A percentile compares a stretch with the other conserved stretches of the same genome.
Conservation (phyloP, 768 basidiomycete genomes). For the Brasilioporus rufonigricans region DNA sequence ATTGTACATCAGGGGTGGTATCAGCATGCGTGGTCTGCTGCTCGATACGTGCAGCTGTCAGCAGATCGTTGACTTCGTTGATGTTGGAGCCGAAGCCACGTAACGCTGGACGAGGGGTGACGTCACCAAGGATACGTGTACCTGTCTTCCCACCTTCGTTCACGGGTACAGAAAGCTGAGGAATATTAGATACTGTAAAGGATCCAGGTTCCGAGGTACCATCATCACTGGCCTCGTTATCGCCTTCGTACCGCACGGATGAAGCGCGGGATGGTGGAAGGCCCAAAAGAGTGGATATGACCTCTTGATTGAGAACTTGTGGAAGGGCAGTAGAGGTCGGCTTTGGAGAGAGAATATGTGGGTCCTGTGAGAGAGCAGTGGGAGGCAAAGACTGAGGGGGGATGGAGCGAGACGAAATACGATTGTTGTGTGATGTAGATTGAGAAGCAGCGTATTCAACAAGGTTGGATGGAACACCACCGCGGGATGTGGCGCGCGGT, state of each 20-base stretch:
- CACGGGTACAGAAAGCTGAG: slow-evolving; percentile 29
- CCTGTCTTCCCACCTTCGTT: slow-evolving; percentile 17
- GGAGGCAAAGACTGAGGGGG: slow-evolving; percentile 13
- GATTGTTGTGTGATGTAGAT: slow-evolving; percentile 4
- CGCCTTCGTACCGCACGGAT: slow-evolving; percentile 52
- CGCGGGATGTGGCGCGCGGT: slow-evolving; percentile 18
- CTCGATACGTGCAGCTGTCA: slow-evolving; percentile 24
- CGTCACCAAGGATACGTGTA: slow-evolving; percentile 41
- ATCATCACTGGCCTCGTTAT: slow-evolving; percentile 46
- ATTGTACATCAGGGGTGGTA: slow-evolving; percentile 4
- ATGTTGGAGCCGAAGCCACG: slow-evolving; percentile 36
- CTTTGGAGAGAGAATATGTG: slow-evolving; percentile 53
- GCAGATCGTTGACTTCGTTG: slow-evolving; percentile 27
- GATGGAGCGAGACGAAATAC: slow-evolving; percentile 3
- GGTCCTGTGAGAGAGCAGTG: slow-evolving; percentile 26
- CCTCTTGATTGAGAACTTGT: slow-evolving; percentile 69
- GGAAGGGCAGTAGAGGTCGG: slow-evolving; percentile 52
- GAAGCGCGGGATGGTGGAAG: slow-evolving; percentile 41
- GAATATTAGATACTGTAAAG: slow-evolving; percentile 42
- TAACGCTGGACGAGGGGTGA: slow-evolving; percentile 57
- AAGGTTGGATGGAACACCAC: slow-evolving; percentile 5
- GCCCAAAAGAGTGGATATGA: slow-evolving; percentile 64
- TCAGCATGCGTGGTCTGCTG: slow-evolving; percentile 14
- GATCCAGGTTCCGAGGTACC: slow-evolving; percentile 38
- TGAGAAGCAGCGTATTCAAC: slow-evolving; percentile 15